Evolutionary conservation across 2,329 filamentous ascomycete genomes (phyloP).

Genomic region (Phialophora tarda): DNA sequence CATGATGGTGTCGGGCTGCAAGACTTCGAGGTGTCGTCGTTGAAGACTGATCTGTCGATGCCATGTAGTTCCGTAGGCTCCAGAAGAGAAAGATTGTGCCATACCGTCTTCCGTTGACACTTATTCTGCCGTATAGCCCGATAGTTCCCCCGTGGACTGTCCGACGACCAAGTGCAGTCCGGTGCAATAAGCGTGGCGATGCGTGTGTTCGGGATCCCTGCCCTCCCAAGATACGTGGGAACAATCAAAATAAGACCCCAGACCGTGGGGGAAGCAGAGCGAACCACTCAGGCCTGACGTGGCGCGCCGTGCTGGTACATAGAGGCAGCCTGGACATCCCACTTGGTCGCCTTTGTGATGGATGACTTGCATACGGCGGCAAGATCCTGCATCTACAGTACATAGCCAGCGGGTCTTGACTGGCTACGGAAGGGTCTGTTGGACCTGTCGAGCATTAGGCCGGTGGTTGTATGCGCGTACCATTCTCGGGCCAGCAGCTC

Average conservation of each 20-base stretch:
- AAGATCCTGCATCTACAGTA: neutral
- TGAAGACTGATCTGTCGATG: too few species aligned
- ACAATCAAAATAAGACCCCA: neutral
- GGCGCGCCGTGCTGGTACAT: too few species aligned
- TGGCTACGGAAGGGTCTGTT: neutral
- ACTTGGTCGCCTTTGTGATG: neutral
- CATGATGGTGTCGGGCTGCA: neutral
- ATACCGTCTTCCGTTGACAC: too few species aligned
- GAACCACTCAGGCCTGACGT: neutral
- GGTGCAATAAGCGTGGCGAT: too few species aligned
- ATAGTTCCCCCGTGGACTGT: too few species aligned
- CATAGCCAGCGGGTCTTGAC: neutral
- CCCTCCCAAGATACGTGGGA: too few species aligned
- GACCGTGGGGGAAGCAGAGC: neutral
- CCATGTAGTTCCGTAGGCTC: too few species aligned
- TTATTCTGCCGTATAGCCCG: too few species aligned
- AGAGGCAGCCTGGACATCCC: neutral
- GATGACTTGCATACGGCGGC: neutral
- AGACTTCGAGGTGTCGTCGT: too few species aligned
- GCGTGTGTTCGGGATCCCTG: too few species aligned
- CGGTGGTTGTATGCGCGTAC: neutral
- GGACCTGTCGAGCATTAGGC: neutral
- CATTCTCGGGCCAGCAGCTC: conserved; percentile 1
- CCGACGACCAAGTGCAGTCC: too few species aligned
- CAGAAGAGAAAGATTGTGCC: too few species aligned